These are phyloP conservation scores for Catharanthus roseus DNA, from an alignment of 257 asterid species.

Conservation along the genomic window DNA sequence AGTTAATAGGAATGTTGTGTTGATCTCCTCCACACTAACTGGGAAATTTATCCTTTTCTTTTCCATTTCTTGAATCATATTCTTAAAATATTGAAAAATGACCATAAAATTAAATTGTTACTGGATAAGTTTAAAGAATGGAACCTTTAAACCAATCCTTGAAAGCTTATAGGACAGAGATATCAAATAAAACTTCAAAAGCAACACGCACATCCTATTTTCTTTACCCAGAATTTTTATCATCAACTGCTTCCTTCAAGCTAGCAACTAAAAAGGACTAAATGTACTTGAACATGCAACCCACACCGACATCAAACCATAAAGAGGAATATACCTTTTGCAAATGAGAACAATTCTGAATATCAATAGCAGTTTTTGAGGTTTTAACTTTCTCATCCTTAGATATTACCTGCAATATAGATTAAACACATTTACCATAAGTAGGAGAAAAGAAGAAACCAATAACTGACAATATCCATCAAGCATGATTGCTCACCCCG, in stretches of 20 bases:
- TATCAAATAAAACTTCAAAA: neutral
- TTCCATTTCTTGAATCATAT: neutral
- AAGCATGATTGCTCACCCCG: constrained; percentile 53
- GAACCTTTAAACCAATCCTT: no score
- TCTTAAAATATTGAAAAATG: no score
- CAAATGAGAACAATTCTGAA: constrained; percentile 64
- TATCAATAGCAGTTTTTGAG: constrained; percentile 72
- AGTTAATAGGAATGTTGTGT: neutral
- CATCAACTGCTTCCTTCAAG: neutral
- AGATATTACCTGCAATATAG: constrained; percentile 68
- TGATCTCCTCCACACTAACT: neutral
- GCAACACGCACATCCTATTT: neutral
- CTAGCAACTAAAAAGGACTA: neutral
- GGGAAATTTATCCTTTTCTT: neutral
- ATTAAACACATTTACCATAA: constrained; percentile 13
- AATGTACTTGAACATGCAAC: neutral
- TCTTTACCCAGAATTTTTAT: neutral
- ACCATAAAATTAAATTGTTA: no score
- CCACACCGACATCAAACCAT: neutral
- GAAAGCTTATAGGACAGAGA: neutral
- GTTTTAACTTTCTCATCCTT: constrained; percentile 91
- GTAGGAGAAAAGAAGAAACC: neutral
- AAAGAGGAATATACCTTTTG: constrained; percentile 59
- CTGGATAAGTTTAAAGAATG: neutral
- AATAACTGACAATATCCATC: constrained; percentile 11